phyloP scores from a whole-genome alignment of 2,329 filamentous ascomycete genomes.

The Penicillium paneum region DNA sequence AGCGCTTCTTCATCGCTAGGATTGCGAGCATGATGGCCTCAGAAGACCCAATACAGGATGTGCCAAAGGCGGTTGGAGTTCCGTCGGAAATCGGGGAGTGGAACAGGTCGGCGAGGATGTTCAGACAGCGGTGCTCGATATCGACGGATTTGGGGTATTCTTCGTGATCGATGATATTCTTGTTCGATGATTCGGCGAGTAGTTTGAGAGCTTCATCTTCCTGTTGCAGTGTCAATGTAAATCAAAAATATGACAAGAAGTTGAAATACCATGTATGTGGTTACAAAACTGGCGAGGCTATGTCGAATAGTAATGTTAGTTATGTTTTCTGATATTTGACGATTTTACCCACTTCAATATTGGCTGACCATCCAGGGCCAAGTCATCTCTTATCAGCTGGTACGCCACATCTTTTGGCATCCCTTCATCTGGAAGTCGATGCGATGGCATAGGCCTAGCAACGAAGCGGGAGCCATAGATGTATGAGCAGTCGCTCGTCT shows the following conservation, averaged over 20 bases:
- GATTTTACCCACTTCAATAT: constrained; percentile 59
- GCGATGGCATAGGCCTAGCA: constrained; percentile 4
- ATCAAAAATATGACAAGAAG: background rate
- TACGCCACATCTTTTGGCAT: constrained; percentile 76
- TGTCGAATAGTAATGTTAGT: background rate
- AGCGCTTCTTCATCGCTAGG: constrained; percentile 70
- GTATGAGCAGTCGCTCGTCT: constrained; percentile 2
- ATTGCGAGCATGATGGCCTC: constrained; percentile 70
- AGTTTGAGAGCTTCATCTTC: constrained; percentile 63
- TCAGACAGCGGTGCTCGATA: constrained; percentile 66
- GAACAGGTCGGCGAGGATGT: constrained; percentile 63
- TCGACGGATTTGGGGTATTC: constrained; percentile 59
- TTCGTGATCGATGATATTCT: constrained; percentile 70
- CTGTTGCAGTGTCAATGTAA: constrained; percentile 4
- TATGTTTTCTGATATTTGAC: background rate
- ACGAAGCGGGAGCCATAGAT: constrained; percentile 14
- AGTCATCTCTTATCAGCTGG: constrained; percentile 61
- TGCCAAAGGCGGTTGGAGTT: constrained; percentile 63
- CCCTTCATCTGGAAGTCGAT: constrained; percentile 59
- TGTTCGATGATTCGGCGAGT: constrained; percentile 65
- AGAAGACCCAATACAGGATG: constrained; percentile 67
- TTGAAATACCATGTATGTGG: constrained; percentile 59
- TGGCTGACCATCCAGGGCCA: constrained; percentile 63
- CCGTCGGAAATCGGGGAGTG: constrained; percentile 54
- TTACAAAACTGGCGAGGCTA: constrained; percentile 56